Evolutionary conservation across 208 protist genomes (phyloP).

Genomic region (Strigomonas culicis): DNA sequence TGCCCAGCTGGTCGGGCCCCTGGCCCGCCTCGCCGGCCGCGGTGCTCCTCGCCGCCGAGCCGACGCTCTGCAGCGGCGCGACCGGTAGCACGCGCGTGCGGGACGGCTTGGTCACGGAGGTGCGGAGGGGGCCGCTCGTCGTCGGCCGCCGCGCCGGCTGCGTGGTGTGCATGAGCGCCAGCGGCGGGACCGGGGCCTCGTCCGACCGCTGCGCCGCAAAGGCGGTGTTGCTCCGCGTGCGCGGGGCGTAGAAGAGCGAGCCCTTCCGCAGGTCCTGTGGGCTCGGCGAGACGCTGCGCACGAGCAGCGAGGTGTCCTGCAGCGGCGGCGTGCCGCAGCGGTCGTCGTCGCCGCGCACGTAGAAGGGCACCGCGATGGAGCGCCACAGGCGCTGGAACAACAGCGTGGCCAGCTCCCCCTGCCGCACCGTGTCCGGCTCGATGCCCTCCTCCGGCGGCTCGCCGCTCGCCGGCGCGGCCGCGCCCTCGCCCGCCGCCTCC

Average conservation of each 20-base stretch:
- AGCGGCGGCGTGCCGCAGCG: slow-evolving; percentile 1
- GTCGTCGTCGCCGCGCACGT: slow-evolving; percentile 4
- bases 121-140: not conserved
- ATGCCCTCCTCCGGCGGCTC: not conserved
- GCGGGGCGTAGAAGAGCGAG: not conserved
- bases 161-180: not conserved
- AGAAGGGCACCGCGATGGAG: slow-evolving; percentile 40
- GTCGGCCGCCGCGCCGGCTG: not conserved
- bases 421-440: not conserved
- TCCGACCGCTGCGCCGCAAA: not conserved
- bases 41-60: not conserved
- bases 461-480: not conserved
- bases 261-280: not conserved
- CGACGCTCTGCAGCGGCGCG: not conserved
- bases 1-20: not conserved
- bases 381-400: slow-evolving; percentile 41
- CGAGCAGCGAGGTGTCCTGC: not conserved
- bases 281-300: not conserved
- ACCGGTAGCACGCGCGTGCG: not conserved
- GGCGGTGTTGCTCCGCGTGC: not conserved
- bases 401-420: slow-evolving; percentile 12
- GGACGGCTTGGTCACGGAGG: not conserved
- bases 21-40: not conserved
- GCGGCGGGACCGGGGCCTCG: not conserved
- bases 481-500: not conserved